Base-by-base conservation (phyloP, 768 basidiomycete genomes). In the Tylopilus balloui region DNA sequence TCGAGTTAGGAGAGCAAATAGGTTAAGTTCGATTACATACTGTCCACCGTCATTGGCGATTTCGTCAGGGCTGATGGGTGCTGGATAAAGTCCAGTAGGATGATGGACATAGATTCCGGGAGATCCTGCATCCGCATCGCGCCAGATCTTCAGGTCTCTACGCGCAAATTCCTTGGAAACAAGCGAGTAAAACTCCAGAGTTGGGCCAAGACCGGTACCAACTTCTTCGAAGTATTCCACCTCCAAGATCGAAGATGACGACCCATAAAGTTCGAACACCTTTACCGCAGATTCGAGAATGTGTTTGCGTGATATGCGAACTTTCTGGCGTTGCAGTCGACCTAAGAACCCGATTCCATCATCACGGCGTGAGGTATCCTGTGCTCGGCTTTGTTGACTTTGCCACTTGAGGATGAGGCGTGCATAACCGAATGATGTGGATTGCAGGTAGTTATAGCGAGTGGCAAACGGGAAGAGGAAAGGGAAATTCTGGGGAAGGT, bases 181-280 rank as follows among this genome's bases (percentile, higher is more conserved):
- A 42, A 98, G 71, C n/a, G 94, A 89, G 68, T 98, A 99, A 71
- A 99, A 99, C 71, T 99, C 96, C 20, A 98, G 77, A 21, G 96
- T 98, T 7, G 96, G 96, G 3, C 96, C 96, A 11, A 99, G 74
- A 17, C 96, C 96, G 8, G 95, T 98, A 17, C 96, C 96, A 41
- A 97, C 94, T 73, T 99, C 96, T 62, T 96, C 92, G 61, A 97
- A 97, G 71, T 97, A 98, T 71, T 99, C 94, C 43, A 98, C 92
- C 66, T 99, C 96, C 35, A 99, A 78, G 19, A 97, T 83, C 0
- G 92, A 92, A 4, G 88, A 89, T 2, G 91, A 92, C 0, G 91
- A 90, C 1, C 96, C 96, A 59, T 97, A 99, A 42, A 98, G 80
- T 63, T 95, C 93, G 55, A 99, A 91, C 9, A 94, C 91, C 68